Evolutionary conservation across 2,329 filamentous ascomycete species (phyloP).

Genomic region (Colletotrichum phormii): DNA sequence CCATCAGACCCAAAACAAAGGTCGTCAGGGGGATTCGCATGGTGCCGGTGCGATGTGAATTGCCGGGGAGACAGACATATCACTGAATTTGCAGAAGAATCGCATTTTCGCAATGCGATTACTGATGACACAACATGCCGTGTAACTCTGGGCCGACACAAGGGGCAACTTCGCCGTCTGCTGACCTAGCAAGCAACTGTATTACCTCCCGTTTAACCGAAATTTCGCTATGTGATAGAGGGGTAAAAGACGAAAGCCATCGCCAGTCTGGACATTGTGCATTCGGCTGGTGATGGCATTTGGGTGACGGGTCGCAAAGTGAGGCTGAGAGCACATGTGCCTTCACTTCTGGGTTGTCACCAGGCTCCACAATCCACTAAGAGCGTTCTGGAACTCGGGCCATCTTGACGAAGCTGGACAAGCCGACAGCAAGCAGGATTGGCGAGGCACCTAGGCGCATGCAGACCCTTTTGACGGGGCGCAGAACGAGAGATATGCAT

Average conservation of each 20-base stretch:
- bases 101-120: constrained; percentile 21
- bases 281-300: constrained; percentile 30
- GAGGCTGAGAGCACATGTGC: constrained; percentile 26
- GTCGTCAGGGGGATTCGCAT: neutral
- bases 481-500: neutral
- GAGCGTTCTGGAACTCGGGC: constrained; percentile 33
- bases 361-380: constrained; percentile 30
- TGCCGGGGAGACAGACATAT: neutral
- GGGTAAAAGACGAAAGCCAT: constrained; percentile 25
- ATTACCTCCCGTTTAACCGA: constrained; percentile 2
- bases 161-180: neutral
- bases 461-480: constrained; percentile 7
- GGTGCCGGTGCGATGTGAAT: neutral
- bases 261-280: constrained; percentile 26
- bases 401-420: constrained; percentile 14
- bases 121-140: constrained; percentile 23
- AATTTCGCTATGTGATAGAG: constrained; percentile 13
- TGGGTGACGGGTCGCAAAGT: constrained; percentile 2
- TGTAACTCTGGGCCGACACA: constrained; percentile 9
- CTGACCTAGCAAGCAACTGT: neutral
- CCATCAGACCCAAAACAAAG: neutral
- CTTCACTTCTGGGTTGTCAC: neutral
- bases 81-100: neutral
- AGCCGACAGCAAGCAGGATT: neutral
- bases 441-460: neutral